Evolutionary conservation across 78 protist genomes (phyloP).

Genomic region (Dictyostelium firmibasis): DNA sequence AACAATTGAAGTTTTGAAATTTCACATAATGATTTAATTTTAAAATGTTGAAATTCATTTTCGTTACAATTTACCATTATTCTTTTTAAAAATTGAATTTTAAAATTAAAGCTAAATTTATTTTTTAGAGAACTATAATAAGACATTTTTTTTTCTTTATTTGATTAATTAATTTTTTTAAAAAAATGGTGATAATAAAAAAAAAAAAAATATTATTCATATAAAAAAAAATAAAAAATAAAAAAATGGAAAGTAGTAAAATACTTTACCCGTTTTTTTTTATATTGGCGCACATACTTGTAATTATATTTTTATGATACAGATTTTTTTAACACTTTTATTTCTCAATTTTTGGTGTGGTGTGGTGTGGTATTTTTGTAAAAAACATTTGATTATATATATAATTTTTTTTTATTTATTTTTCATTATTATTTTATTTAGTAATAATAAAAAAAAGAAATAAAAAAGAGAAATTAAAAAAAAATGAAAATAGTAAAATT

Average conservation of each 20-base stretch:
- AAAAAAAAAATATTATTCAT: neutral
- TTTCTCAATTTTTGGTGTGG: neutral
- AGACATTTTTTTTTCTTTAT: neutral
- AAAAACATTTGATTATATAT: neutral
- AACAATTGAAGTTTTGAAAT: neutral
- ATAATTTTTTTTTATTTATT: too few relatives aligned
- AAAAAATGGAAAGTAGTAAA: neutral
- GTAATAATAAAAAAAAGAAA: neutral
- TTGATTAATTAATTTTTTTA: neutral
- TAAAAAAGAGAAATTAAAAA: too few relatives aligned
- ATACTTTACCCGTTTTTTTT: neutral
- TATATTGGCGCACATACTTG: neutral
- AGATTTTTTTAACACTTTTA: neutral
- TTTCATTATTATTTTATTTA: neutral
- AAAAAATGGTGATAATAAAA: neutral
- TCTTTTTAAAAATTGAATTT: neutral
- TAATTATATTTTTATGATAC: neutral
- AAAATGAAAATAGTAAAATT: neutral
- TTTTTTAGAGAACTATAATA: neutral
- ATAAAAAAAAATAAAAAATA: neutral
- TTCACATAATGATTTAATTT: neutral
- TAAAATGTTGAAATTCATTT: neutral
- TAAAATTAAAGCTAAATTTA: neutral
- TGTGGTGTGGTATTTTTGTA: neutral
- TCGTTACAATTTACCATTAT: neutral